Percentiles rank a stretch among this genome's conserved stretches.
phyloP scores from a whole-genome alignment of 176 grass and related monocot genomes.

The Chloris gayana region DNA sequence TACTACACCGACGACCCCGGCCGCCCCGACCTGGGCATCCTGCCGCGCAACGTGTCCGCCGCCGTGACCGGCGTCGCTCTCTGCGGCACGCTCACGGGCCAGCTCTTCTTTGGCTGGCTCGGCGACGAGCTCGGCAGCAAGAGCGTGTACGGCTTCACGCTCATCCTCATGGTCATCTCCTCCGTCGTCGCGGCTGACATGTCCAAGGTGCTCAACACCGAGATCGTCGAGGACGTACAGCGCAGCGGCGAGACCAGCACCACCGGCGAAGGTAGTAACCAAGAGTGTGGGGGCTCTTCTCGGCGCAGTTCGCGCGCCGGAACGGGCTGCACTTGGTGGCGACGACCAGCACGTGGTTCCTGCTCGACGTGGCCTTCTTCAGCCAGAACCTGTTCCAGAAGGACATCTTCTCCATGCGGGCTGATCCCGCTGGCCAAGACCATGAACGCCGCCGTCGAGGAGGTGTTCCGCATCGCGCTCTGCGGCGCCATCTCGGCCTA shows the following conservation, averaged over 20 bases:
- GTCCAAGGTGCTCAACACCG: slow-evolving; percentile 54
- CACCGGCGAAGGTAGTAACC: too few relatives aligned
- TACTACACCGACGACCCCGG: too few relatives aligned
- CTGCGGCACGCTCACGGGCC: too few relatives aligned
- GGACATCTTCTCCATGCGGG: slow-evolving; percentile 68
- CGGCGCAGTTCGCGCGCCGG: slow-evolving; percentile 39
- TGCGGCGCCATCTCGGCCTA: slow-evolving; percentile 72
- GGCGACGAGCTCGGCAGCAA: too few relatives aligned
- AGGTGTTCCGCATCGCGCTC: slow-evolving; percentile 62
- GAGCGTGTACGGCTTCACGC: too few relatives aligned
- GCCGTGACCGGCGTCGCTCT: too few relatives aligned
- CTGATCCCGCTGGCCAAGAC: slow-evolving; percentile 36
- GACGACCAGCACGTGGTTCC: slow-evolving; percentile 66
- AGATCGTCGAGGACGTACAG: slow-evolving; percentile 48
- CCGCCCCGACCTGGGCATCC: too few relatives aligned
- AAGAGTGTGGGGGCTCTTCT: slow-evolving; percentile 46
- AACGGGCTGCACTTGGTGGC: slow-evolving; percentile 60
- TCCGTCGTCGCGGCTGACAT: slow-evolving; percentile 43
- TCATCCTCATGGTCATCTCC: too few relatives aligned
- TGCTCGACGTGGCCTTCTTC: slow-evolving; percentile 89
- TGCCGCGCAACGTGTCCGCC: slow-evolving; percentile 15
- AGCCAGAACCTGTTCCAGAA: slow-evolving; percentile 83
- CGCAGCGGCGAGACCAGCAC: too few relatives aligned
- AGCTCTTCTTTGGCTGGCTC: too few relatives aligned
- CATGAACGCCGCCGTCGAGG: slow-evolving; percentile 60